Percentiles rank a stretch among this genome's conserved stretches.
Evolutionary conservation across 129 eudicot species (phyloP).

Genomic region (Pittosporum tobira): DNA sequence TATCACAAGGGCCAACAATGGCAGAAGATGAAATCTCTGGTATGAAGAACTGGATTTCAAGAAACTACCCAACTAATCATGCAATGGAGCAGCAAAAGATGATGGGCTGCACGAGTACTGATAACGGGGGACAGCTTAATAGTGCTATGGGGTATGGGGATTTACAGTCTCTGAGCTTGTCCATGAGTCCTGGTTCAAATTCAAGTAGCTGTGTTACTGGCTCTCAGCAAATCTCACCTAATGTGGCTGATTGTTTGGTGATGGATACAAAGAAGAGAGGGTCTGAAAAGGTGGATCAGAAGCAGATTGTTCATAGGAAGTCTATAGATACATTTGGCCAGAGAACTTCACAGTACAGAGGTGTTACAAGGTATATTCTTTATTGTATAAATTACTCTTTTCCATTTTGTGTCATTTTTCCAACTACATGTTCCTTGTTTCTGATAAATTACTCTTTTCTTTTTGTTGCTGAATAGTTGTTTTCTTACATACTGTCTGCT

Average conservation of each 20-base stretch:
- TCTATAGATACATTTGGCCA: slow-evolving; percentile 95
- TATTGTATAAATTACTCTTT: background rate
- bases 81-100: too few relatives aligned
- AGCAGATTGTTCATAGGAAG: slow-evolving; percentile 84
- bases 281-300: slow-evolving; percentile 56
- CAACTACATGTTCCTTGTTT: background rate
- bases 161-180: slow-evolving; percentile 69
- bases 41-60: slow-evolving; percentile 53
- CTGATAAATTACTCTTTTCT: background rate
- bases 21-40: slow-evolving; percentile 29
- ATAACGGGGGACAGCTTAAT: slow-evolving; percentile 15
- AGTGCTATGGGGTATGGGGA: slow-evolving; percentile 37
- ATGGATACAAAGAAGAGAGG: slow-evolving; percentile 75
- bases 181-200: slow-evolving; percentile 88
- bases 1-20: slow-evolving; percentile 25
- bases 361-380: slow-evolving; percentile 70
- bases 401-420: too few relatives aligned
- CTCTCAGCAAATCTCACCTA: slow-evolving; percentile 59
- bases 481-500: background rate
- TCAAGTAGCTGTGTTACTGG: slow-evolving; percentile 70
- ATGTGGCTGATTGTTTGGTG: slow-evolving; percentile 30
- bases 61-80: slow-evolving; percentile 24
- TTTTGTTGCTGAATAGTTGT: background rate
- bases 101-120: too few relatives aligned
- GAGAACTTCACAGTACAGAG: slow-evolving; percentile 93